A percentile compares a stretch with the other conserved stretches of the same genome.
phyloP scores from a whole-genome alignment of 352 stramenopile species.

The Albugo laibachii region DNA sequence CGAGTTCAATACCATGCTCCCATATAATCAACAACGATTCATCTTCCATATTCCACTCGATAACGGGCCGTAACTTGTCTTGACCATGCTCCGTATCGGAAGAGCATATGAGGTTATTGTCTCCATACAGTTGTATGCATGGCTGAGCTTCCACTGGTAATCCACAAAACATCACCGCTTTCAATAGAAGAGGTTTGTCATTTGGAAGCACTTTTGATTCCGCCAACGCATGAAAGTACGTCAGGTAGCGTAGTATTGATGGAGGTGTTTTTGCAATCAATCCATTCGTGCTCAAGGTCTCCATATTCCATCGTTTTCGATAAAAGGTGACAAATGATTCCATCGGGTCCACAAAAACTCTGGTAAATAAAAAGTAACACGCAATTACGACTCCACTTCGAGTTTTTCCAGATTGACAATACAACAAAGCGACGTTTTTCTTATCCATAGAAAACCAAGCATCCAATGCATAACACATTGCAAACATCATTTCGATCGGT shows the following conservation, averaged over 20 bases:
- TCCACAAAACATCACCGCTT: slow-evolving; percentile 50
- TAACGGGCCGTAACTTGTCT: slow-evolving; percentile 16
- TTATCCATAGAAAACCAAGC: slow-evolving; percentile 77
- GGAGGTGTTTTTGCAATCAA: slow-evolving; percentile 45
- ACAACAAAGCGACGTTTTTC: slow-evolving; percentile 67
- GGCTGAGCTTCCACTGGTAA: slow-evolving; percentile 52
- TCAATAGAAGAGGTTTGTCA: slow-evolving; percentile 44
- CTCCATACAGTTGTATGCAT: slow-evolving; percentile 71
- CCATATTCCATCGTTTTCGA: slow-evolving; percentile 54
- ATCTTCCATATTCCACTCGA: slow-evolving; percentile 67
- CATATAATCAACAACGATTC: slow-evolving; percentile 62
- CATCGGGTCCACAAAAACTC: slow-evolving; percentile 36
- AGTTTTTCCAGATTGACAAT: slow-evolving; percentile 86
- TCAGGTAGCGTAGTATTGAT: slow-evolving; percentile 53
- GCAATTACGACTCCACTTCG: slow-evolving; percentile 83
- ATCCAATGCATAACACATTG: slow-evolving; percentile 85
- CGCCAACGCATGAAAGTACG: slow-evolving; percentile 39
- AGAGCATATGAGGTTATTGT: slow-evolving; percentile 47
- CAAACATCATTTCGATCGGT: slow-evolving; percentile 66
- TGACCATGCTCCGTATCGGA: not conserved
- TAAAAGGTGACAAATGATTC: slow-evolving; percentile 87
- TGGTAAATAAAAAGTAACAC: slow-evolving; percentile 83
- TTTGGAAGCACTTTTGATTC: slow-evolving; percentile 29
- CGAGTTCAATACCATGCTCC: slow-evolving; percentile 51
- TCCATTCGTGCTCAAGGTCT: slow-evolving; percentile 31